Evolutionary conservation across 441 rosid species (phyloP).

Genomic region (Omphalea diandra): DNA sequence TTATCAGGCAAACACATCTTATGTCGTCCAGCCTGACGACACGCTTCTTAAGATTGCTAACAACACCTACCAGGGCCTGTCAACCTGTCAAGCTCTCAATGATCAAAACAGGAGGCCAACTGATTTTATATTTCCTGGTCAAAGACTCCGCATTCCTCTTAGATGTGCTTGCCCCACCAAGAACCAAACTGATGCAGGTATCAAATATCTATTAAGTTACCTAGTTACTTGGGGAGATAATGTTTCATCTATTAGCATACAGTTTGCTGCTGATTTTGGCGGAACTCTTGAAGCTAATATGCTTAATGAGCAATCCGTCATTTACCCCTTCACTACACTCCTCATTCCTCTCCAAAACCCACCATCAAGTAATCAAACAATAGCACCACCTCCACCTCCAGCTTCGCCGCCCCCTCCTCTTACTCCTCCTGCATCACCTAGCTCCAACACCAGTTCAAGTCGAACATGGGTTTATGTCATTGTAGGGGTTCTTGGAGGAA

Average conservation of each 20-base stretch:
- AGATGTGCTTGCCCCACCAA: constrained; percentile 52
- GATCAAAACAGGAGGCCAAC: constrained; percentile 33
- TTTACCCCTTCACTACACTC: constrained; percentile 60
- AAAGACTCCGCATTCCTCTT: constrained; percentile 33
- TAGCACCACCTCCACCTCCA: constrained; percentile 34
- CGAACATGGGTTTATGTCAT: constrained; percentile 54
- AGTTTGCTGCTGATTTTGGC: constrained; percentile 40
- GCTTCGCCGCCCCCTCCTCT: constrained; percentile 19
- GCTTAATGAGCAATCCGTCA: constrained; percentile 22
- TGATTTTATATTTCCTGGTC: constrained; percentile 20
- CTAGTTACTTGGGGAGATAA: constrained; percentile 26
- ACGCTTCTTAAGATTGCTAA: constrained; percentile 34
- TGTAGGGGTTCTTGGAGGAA: constrained; percentile 55
- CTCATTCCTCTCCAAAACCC: constrained; percentile 54
- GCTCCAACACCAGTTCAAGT: constrained; percentile 26
- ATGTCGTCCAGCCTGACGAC: constrained; percentile 3
- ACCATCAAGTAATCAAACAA: constrained; percentile 40
- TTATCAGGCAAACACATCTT: constrained; percentile 38
- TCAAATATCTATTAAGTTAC: constrained; percentile 37
- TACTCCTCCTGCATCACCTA: constrained; percentile 26
- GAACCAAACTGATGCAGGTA: constrained; percentile 33
- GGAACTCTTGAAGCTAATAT: constrained; percentile 56
- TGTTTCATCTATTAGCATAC: constrained; percentile 25
- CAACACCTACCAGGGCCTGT: constrained; percentile 33
- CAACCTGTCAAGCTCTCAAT: constrained; percentile 34